Evolutionary conservation across 345 rosid species (phyloP).

Genomic region (Citrus sinensis): DNA sequence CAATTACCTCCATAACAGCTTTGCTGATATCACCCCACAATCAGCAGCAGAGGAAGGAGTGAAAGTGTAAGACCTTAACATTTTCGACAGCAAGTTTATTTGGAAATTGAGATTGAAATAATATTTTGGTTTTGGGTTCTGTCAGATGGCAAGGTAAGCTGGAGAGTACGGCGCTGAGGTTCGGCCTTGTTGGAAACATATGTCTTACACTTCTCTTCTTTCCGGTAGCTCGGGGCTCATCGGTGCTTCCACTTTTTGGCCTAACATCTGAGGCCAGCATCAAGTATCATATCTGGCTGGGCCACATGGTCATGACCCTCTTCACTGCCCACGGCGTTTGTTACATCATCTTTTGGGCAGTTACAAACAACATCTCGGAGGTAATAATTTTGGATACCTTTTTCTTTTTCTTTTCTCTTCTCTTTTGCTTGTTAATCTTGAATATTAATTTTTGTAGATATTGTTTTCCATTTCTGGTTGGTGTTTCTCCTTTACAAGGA

Average conservation of each 20-base stretch:
- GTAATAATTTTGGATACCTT: slow-evolving; percentile 23
- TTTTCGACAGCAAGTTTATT: too few species aligned
- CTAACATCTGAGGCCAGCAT: slow-evolving; percentile 81
- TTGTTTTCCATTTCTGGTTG: not conserved
- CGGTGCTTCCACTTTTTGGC: slow-evolving; percentile 61
- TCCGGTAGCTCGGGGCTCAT: slow-evolving; percentile 84
- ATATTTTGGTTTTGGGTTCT: not conserved
- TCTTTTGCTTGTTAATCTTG: not conserved
- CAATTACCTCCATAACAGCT: slow-evolving; percentile 37
- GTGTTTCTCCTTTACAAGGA: not conserved
- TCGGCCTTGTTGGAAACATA: slow-evolving; percentile 66
- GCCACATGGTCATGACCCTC: slow-evolving; percentile 61
- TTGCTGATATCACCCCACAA: slow-evolving; percentile 36
- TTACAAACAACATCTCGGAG: slow-evolving; percentile 33
- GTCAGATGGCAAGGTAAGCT: slow-evolving; percentile 66
- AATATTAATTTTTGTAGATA: not conserved
- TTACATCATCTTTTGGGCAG: slow-evolving; percentile 47
- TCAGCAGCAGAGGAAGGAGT: slow-evolving; percentile 34
- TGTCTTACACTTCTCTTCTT: slow-evolving; percentile 63
- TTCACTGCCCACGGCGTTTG: slow-evolving; percentile 63
- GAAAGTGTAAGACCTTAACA: slow-evolving; percentile 37
- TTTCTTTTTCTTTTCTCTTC: not conserved
- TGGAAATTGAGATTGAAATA: too few species aligned
- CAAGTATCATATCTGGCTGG: slow-evolving; percentile 90
- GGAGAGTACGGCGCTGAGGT: slow-evolving; percentile 18